phyloP scores from a whole-genome alignment of 306 rosid species.

The Vigna radiata region DNA sequence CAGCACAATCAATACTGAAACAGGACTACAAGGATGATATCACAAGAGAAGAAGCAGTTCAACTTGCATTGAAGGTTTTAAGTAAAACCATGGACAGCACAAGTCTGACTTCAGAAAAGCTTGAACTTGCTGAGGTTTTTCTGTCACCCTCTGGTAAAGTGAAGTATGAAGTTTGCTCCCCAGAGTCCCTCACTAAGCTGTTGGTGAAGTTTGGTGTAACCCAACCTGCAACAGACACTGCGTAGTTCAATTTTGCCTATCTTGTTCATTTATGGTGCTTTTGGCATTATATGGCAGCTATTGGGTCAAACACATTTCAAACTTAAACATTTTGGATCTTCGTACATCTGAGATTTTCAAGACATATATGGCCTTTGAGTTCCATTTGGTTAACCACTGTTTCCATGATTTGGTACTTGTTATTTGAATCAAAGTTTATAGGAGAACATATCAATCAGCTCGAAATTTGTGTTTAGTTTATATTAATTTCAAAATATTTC shows the following conservation, averaged over 20 bases:
- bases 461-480: background rate
- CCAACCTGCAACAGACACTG: conserved; percentile 58
- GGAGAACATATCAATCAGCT: background rate
- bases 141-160: conserved; percentile 58
- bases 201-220: conserved; percentile 58
- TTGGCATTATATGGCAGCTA: conserved; percentile 13
- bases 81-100: conserved; percentile 67
- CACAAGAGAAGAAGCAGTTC: conserved; percentile 58
- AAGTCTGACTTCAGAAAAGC: conserved; percentile 56
- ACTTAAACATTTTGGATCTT: conserved; percentile 16
- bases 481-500: background rate
- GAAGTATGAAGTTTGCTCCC: conserved; percentile 61
- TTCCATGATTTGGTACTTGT: conserved; percentile 1
- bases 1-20: conserved; percentile 58
- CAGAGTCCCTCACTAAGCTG: conserved; percentile 53
- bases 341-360: background rate
- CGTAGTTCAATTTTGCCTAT: conserved; percentile 42
- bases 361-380: conserved; percentile 12
- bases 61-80: conserved; percentile 59
- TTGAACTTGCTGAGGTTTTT: conserved; percentile 58
- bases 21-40: conserved; percentile 65
- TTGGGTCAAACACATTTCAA: conserved; percentile 4
- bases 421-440: conserved; percentile 1
- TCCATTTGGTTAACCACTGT: background rate
- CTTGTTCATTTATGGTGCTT: conserved; percentile 18